Evolutionary conservation across 805 yeast species (phyloP).

Genomic region (Metschnikowia borealis): DNA sequence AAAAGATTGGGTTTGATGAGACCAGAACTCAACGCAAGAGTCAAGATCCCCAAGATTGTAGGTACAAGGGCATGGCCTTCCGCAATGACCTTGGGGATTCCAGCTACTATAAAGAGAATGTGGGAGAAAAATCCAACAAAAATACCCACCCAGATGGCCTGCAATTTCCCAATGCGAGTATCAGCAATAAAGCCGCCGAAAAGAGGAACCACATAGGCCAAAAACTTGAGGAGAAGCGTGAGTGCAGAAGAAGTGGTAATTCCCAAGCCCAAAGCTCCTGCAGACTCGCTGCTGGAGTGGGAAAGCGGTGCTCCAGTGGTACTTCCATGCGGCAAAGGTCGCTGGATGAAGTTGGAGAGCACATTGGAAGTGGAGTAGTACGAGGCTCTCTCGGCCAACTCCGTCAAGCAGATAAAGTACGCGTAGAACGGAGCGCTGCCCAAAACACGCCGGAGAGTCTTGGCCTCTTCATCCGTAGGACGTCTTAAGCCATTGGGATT

Average conservation of each 20-base stretch:
- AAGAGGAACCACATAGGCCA: constrained; percentile 49
- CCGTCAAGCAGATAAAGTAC: constrained; percentile 45
- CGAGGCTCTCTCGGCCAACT: constrained; percentile 54
- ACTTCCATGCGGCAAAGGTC: constrained; percentile 49
- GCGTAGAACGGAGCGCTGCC: constrained; percentile 48
- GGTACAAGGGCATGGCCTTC: constrained; percentile 24
- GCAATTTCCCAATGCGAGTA: constrained; percentile 43
- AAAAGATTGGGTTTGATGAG: constrained; percentile 51
- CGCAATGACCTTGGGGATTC: constrained; percentile 37
- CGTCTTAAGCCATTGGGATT: constrained; percentile 37
- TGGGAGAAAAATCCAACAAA: constrained; percentile 45
- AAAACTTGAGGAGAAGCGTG: constrained; percentile 43
- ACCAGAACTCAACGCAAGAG: constrained; percentile 41
- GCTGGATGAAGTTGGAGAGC: constrained; percentile 46
- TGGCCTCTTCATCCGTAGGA: constrained; percentile 28
- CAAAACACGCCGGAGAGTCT: constrained; percentile 30
- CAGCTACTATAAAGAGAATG: constrained; percentile 46
- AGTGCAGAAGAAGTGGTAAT: constrained; percentile 45
- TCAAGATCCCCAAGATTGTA: constrained; percentile 9
- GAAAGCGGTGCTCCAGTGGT: constrained; percentile 41
- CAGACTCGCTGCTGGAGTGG: constrained; percentile 30
- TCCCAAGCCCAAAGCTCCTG: constrained; percentile 51
- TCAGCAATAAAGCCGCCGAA: constrained; percentile 53
- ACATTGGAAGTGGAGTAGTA: constrained; percentile 46
- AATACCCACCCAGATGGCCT: constrained; percentile 49